Percentiles rank a stretch among this genome's conserved stretches.
phyloP scores from a whole-genome alignment of 2,329 filamentous ascomycete genomes.

The Cercospora sesami region DNA sequence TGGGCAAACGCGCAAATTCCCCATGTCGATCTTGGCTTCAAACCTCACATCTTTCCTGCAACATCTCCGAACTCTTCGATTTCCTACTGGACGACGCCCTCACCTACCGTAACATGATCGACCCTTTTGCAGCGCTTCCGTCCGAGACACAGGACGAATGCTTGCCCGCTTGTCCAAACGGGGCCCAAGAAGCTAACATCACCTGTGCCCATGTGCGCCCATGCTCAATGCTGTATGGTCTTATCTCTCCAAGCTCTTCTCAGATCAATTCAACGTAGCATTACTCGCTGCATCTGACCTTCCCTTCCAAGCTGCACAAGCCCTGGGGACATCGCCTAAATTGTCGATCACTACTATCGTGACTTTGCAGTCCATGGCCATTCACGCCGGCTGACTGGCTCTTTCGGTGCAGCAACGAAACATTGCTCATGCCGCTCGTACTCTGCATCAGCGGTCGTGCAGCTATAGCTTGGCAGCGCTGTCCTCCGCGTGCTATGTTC shows the following conservation, averaged over 20 bases:
- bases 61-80: neutral
- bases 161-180: neutral
- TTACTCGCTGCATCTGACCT: constrained; percentile 11
- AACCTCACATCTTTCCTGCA: neutral
- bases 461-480: neutral
- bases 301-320: constrained; percentile 16
- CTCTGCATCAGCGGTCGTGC: constrained; percentile 16
- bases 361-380: neutral
- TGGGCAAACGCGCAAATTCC: neutral
- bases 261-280: neutral
- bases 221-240: constrained; percentile 23
- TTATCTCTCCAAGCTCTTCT: constrained; percentile 11
- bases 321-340: constrained; percentile 6
- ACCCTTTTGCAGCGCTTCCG: neutral
- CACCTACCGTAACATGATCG: neutral
- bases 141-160: neutral
- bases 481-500: neutral
- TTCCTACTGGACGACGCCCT: constrained; percentile 6
- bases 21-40: constrained; percentile 8
- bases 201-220: constrained; percentile 21
- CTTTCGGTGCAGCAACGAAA: constrained; percentile 3
- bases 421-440: constrained; percentile 4
- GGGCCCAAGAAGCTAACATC: constrained; percentile 6
- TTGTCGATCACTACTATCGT: neutral
- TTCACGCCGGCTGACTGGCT: constrained; percentile 17